Evolutionary conservation across 371 early-diverging fungal genomes (phyloP).

Genomic region (Mucor irregularis): DNA sequence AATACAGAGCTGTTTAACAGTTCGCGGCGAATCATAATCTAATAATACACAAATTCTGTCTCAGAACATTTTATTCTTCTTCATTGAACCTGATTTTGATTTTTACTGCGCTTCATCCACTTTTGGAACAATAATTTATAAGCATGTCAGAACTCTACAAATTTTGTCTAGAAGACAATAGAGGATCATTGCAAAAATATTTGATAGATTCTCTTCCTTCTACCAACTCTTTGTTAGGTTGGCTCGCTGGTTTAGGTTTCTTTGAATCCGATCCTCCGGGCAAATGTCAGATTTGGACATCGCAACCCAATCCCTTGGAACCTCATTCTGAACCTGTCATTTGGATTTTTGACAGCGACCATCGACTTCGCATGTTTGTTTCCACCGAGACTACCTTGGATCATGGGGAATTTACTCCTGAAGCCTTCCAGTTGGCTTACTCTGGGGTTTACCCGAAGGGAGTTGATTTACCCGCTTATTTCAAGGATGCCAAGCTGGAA

Average conservation of each 20-base stretch:
- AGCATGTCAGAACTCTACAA: too few species aligned
- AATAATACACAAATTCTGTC: too few species aligned
- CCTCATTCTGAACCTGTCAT: conserved; percentile 1
- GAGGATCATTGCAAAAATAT: conserved; percentile 2
- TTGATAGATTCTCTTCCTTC: neutral
- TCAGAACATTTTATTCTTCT: too few species aligned
- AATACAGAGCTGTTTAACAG: too few species aligned
- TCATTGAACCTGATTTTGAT: too few species aligned
- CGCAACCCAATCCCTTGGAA: conserved; percentile 10
- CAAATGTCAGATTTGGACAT: conserved; percentile 1
- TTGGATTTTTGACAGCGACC: conserved; percentile 8
- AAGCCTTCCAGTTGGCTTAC: neutral
- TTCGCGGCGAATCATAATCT: too few species aligned
- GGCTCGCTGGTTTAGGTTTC: neutral
- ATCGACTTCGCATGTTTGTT: conserved; percentile 10
- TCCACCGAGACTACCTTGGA: conserved; percentile 3
- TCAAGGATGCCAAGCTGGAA: neutral
- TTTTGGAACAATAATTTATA: too few species aligned
- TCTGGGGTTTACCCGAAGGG: neutral
- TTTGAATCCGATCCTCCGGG: neutral
- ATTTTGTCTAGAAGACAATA: neutral
- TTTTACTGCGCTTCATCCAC: too few species aligned
- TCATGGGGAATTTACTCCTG: neutral
- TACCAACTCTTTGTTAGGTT: conserved; percentile 2
- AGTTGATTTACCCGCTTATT: conserved; percentile 1